phyloP scores from a whole-genome alignment of 306 rosid species.

The Trifolium repens region DNA sequence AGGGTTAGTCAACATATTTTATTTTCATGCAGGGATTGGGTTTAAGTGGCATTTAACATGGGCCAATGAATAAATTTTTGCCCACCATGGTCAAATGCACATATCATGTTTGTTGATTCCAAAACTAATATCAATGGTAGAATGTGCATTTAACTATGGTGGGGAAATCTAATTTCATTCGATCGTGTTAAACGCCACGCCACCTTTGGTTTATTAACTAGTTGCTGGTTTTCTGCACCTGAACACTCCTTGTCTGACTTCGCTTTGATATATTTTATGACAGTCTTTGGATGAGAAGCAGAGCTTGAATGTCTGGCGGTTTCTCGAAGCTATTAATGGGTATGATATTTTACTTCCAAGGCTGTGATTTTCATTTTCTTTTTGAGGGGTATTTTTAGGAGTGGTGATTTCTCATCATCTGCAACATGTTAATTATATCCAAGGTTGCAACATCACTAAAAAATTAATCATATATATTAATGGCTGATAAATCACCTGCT shows the following conservation, averaged over 20 bases:
- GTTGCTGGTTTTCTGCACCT: slow-evolving; percentile 27
- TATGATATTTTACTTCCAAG: slow-evolving; percentile 47
- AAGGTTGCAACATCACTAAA: slow-evolving; percentile 22
- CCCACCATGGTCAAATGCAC: background rate
- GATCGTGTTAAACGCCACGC: background rate
- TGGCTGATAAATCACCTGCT: slow-evolving; percentile 13
- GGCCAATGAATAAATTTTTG: background rate
- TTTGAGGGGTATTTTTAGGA: background rate
- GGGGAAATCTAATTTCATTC: background rate
- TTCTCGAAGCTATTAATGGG: slow-evolving; percentile 94
- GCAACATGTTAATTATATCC: slow-evolving; percentile 27
- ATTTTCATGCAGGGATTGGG: slow-evolving; percentile 4
- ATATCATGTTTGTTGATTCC: background rate
- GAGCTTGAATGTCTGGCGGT: slow-evolving; percentile 85
- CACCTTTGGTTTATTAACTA: slow-evolving; percentile 4
- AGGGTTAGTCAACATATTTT: slow-evolving; percentile 63
- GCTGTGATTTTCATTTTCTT: background rate
- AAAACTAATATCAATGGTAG: background rate
- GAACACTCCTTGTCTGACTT: slow-evolving; percentile 40
- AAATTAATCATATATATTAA: slow-evolving; percentile 10
- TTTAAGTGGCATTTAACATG: slow-evolving; percentile 26
- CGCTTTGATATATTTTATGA: slow-evolving; percentile 35
- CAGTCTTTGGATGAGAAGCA: slow-evolving; percentile 89
- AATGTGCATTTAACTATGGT: background rate
- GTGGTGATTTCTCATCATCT: slow-evolving; percentile 9